Evolutionary conservation across 257 asterid genomes (phyloP), one percentile per base, ranked within the genome.

Genomic region (Penstemon newberryi): DNA sequence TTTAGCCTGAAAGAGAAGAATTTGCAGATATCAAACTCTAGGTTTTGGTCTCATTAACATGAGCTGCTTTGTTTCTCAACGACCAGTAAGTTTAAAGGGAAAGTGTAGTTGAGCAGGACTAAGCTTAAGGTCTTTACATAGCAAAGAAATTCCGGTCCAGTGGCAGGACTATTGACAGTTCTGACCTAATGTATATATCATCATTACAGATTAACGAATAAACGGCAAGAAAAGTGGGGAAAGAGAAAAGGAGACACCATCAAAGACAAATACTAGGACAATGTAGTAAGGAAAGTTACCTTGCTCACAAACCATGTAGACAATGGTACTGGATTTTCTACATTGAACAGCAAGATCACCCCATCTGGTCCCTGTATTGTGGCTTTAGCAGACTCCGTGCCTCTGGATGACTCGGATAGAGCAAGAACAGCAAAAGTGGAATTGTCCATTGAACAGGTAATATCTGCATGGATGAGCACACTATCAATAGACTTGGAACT

Each of bases 371-470:
- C 70, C 57, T 70, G 72, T 53, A 60, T 37, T 59, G 75, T 52
- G 75, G 70, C 44, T 66, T 76, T 84, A 71, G 70, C 56, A 11
- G 83, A 61, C 66, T 58, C 82, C 57, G 4, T 25, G 37, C 13
- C 10, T 42, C 65, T 64, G 49, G 78, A 57, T 59, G 79, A 19
- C 60, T 71, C 66, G 56, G 80, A 69, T 63, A 69, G 91, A 77
- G 86, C 83, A 71, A 94, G 96, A 75, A 91, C 90, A 57, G 96
- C 95, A 72, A 94, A 87, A 56, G 81, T 77, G 67, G 90, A 82
- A 71, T 50, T 74, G 70, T 73, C 87, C 84, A 56, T 25, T 3
- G 99, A 84, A 79, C 91, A 91, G 49, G 91, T 65, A 69, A 94
- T 73, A 74, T 84, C 99, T 94, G 87, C 83, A 79, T 5, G 44